Conservation (phyloP, 768 basidiomycete species). For the Stropharia rugosoannulata region DNA sequence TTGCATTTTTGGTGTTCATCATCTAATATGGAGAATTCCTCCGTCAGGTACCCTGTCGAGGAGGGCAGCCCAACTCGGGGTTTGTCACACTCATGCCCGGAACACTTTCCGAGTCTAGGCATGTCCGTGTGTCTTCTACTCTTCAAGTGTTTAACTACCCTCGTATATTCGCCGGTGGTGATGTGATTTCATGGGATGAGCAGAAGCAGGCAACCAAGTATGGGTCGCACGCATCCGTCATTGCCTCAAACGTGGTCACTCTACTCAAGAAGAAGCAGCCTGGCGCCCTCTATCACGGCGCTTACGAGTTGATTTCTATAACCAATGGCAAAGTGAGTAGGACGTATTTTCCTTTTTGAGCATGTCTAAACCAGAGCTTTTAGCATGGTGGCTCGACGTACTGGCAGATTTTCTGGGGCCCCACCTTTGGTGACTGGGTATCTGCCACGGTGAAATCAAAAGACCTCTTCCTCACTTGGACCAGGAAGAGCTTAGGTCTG, state of each 20-base stretch:
- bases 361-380: not conserved
- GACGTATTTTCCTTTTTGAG: not conserved
- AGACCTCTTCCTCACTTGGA: slow-evolving; percentile 23
- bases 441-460: slow-evolving; percentile 39
- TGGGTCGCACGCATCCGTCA: slow-evolving; percentile 40
- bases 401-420: slow-evolving; percentile 44
- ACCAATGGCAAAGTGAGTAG: slow-evolving; percentile 55
- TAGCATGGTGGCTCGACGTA: slow-evolving; percentile 44
- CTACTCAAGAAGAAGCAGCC: slow-evolving; percentile 38
- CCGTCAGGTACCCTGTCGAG: slow-evolving; percentile 34
- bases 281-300: slow-evolving; percentile 41
- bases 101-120: slow-evolving; percentile 37
- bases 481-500: slow-evolving; percentile 19
- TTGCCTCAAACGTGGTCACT: slow-evolving; percentile 50
- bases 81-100: slow-evolving; percentile 44
- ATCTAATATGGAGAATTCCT: not conserved
- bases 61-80: slow-evolving; percentile 49
- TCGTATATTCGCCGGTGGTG: slow-evolving; percentile 64
- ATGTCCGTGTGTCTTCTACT: slow-evolving; percentile 53
- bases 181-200: slow-evolving; percentile 62
- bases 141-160: slow-evolving; percentile 52
- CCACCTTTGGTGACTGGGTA: slow-evolving; percentile 46
- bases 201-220: slow-evolving; percentile 58
- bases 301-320: slow-evolving; percentile 51
- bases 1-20: not conserved